Evolutionary conservation across 208 protist genomes (phyloP), one percentile per base, ranked within the genome.

Genomic region (Crithidia bombi): DNA sequence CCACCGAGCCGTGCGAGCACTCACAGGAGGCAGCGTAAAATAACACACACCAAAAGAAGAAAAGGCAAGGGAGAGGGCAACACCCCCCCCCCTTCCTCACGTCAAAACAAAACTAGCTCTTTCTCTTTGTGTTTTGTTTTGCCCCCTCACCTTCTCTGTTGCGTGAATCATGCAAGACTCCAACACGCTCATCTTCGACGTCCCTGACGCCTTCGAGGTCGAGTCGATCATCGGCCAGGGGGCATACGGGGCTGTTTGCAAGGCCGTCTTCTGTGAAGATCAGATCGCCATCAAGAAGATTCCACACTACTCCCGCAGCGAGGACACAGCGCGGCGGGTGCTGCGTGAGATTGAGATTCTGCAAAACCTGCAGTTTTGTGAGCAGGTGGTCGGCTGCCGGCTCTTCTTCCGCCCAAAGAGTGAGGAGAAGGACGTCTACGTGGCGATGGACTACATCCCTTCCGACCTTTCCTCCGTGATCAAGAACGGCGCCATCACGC

Each of bases 181-280:
- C 21, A 79, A 73, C 65, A 78, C 73, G 3, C 73, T 96, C 35
- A 90, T 94, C 41, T 96, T 96, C 67, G 89, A 96, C 51, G 89
- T 96, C 15, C 92, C 92, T 30, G 77, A 81, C n/a, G 74, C 86
- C 36, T 97, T 96, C 69, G 71, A 83, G 65, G 91, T 95, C 33
- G 87, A 93, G 73, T 92, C 87, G n/a, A 95, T 96, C 51, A 89
- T 96, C 65, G 93, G 93, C 26, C 90, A 98, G 59, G 95, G 95
- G 21, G 89, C 95, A 10, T 98, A 97, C 77, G 95, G 95, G 21
- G 92, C 89, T n/a, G 95, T 98, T 17, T 97, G 89, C 79, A 93
- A 92, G 68, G 95, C 95, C 0, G 49, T 75, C n/a, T 94, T 91
- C 61, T 77, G 84, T 39, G 76, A 61, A 15, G 91, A 96, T 38